These are phyloP conservation scores for Craterostigma plantagineum DNA, from an alignment of 257 asterid genomes.

Conservation along the genomic window DNA sequence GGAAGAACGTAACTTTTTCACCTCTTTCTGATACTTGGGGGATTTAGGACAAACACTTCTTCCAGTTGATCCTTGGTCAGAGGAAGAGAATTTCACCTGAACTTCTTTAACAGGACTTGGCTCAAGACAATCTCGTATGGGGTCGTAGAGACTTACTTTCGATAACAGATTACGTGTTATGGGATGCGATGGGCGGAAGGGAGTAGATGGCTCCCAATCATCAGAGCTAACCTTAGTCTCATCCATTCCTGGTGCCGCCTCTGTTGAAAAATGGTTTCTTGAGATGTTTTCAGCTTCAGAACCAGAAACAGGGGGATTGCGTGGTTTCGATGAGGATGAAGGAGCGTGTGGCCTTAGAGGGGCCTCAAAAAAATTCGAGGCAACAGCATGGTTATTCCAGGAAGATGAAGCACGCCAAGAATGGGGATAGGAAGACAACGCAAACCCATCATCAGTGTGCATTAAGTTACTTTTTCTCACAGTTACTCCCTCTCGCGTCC, in stretches of 20 bases:
- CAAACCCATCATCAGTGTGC: constrained; percentile 6
- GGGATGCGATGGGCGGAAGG: constrained; percentile 49
- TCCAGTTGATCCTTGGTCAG: constrained; percentile 35
- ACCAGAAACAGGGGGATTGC: constrained; percentile 26
- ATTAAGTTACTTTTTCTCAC: too few species aligned
- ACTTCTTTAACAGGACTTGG: constrained; percentile 18
- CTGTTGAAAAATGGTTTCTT: constrained; percentile 9
- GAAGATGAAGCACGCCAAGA: constrained; percentile 20
- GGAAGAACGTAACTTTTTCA: constrained; percentile 18
- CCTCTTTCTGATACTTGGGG: constrained; percentile 21
- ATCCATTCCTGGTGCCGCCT: constrained; percentile 15
- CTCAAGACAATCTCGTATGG: constrained; percentile 26
- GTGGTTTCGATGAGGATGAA: constrained; percentile 22
- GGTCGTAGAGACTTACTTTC: constrained; percentile 27
- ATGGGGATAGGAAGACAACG: constrained; percentile 14
- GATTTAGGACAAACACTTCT: constrained; percentile 17
- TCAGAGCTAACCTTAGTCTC: constrained; percentile 18
- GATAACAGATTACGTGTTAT: constrained; percentile 32
- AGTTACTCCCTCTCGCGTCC: neutral
- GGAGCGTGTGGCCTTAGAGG: constrained; percentile 22
- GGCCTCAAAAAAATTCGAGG: constrained; percentile 16
- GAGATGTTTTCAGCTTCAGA: constrained; percentile 24
- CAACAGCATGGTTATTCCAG: constrained; percentile 19
- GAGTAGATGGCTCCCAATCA: constrained; percentile 70
- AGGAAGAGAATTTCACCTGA: constrained; percentile 15